These are phyloP conservation scores for Solanum sparsipilum DNA, from an alignment of 257 asterid genomes.

Conservation along the genomic window DNA sequence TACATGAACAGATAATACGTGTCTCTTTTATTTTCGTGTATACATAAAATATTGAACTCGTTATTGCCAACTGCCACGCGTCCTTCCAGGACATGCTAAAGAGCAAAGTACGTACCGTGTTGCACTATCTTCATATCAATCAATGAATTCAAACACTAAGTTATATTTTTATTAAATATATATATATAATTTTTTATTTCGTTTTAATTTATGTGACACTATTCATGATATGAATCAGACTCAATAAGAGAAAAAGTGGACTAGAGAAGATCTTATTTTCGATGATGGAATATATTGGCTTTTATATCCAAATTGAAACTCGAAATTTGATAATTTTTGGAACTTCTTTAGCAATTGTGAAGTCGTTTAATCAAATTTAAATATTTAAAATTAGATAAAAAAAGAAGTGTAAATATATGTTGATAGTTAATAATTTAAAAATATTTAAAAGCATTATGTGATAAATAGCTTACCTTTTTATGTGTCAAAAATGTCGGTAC, in stretches of 20 bases:
- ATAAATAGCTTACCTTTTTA: background rate
- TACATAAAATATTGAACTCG: background rate
- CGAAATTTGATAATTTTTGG: background rate
- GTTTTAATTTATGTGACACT: background rate
- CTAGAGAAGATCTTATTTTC: background rate
- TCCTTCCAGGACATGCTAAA: background rate
- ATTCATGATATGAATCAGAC: rapidly evolving
- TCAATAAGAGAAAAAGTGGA: background rate
- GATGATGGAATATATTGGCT: rapidly evolving
- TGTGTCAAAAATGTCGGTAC: background rate
- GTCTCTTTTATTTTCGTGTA: background rate
- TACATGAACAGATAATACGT: rapidly evolving
- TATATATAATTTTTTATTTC: background rate
- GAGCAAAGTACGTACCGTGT: background rate
- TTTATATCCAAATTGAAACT: background rate
- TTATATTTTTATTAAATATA: no score
- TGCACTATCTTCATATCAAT: no score
- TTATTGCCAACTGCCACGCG: background rate
- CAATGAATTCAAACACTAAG: background rate
- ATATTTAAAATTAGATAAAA: background rate
- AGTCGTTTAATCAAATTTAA: background rate
- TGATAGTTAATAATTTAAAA: no score
- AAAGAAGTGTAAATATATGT: no score
- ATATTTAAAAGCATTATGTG: background rate
- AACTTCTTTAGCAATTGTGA: background rate